Conservation (phyloP, 2,329 filamentous ascomycete species). For the Fusarium sp. region DNA sequence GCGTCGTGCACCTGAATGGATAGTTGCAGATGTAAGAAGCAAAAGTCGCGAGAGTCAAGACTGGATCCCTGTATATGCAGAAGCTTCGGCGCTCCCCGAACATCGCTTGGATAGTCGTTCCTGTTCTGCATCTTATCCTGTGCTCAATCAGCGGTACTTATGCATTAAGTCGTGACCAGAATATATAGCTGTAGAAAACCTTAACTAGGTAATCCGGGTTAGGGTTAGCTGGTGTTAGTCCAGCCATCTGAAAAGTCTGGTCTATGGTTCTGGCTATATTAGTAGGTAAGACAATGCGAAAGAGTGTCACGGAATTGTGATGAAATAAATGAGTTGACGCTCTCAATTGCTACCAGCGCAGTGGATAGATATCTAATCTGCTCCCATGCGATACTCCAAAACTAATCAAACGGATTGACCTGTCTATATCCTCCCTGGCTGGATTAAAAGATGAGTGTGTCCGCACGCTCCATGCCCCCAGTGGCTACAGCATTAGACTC, state of each 20-base stretch:
- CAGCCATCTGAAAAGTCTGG: neutral
- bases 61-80: neutral
- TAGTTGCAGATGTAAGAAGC: conserved; percentile 1
- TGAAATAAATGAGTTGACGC: conserved; percentile 3
- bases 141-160: too few relatives aligned
- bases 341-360: conserved; percentile 3
- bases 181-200: conserved; percentile 7
- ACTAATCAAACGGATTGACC: conserved; percentile 3
- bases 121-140: too few relatives aligned
- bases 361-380: conserved; percentile 4
- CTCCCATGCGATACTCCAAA: conserved; percentile 4
- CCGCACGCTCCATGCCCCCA: conserved; percentile 17
- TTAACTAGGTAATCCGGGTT: neutral
- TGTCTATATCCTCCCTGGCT: conserved; percentile 9
- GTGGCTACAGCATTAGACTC: conserved; percentile 14
- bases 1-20: neutral
- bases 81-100: neutral
- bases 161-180: neutral
- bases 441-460: conserved; percentile 14
- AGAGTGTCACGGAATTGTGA: neutral
- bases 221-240: conserved; percentile 1
- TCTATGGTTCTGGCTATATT: neutral
- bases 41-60: conserved; percentile 1
- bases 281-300: neutral
- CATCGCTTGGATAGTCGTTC: neutral